Percentiles rank a stretch among this genome's conserved stretches.
phyloP scores from a whole-genome alignment of 2,329 filamentous ascomycete species.

The Allantophomopsis cytisporea region DNA sequence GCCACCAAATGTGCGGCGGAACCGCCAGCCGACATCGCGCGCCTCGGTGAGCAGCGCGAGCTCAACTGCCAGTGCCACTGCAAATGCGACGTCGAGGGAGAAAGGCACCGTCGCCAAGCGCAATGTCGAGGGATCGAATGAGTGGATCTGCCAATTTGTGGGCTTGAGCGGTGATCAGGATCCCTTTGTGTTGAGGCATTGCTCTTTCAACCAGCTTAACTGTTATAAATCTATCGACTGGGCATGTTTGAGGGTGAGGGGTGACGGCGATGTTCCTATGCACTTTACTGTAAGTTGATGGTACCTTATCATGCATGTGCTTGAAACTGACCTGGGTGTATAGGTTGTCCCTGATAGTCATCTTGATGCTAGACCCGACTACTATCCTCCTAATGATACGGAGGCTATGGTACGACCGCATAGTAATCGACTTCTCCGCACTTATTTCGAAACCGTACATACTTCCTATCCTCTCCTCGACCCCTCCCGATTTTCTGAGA shows the following conservation, averaged over 20 bases:
- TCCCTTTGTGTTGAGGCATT: conserved; percentile 13
- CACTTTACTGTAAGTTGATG: conserved; percentile 2
- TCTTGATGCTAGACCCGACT: conserved; percentile 10
- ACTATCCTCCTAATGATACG: conserved; percentile 10
- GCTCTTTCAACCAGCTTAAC: conserved; percentile 13
- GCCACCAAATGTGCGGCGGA: too few relatives aligned
- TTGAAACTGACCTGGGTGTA: background rate
- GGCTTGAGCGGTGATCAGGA: conserved; percentile 14
- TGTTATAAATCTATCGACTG: conserved; percentile 12
- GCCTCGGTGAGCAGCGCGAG: conserved; percentile 2
- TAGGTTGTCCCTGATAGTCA: conserved; percentile 13
- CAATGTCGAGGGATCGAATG: background rate
- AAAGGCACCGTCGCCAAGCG: background rate
- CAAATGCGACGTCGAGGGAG: background rate
- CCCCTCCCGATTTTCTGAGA: conserved; percentile 7
- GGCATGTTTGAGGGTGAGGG: conserved; percentile 11
- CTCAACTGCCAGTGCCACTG: background rate
- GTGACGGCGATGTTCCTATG: conserved; percentile 1
- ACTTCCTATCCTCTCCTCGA: conserved; percentile 12
- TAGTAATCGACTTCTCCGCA: conserved; percentile 7
- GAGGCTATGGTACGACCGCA: conserved; percentile 9
- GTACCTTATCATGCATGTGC: background rate
- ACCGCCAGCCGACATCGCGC: conserved; percentile 3
- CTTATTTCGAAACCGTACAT: conserved; percentile 13
- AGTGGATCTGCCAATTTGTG: conserved; percentile 11